Evolutionary conservation across 495 filamentous ascomycete species (phyloP).

Genomic region (Penicillium ochrochloron): DNA sequence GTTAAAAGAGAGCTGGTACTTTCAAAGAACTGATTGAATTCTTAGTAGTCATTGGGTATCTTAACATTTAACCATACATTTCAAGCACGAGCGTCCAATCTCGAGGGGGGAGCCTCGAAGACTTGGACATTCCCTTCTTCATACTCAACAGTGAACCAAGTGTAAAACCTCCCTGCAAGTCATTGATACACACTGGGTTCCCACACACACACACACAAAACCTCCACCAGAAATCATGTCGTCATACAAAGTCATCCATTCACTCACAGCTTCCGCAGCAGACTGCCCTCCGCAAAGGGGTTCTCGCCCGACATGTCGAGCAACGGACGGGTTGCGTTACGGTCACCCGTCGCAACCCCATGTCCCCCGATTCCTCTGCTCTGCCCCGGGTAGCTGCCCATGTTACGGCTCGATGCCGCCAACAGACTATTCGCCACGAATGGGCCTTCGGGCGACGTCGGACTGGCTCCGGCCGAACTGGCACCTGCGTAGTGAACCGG

Average conservation of each 20-base stretch:
- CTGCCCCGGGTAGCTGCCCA: constrained; percentile 16
- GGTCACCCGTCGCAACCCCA: constrained; percentile 58
- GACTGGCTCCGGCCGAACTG: constrained; percentile 24
- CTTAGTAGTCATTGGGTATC: constrained; percentile 19
- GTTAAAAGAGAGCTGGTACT: background rate
- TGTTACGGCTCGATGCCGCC: constrained; percentile 30
- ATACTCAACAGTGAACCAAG: background rate
- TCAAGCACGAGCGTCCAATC: constrained; percentile 1
- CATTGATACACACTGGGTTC: background rate
- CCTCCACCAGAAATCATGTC: constrained; percentile 3
- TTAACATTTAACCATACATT: constrained; percentile 13
- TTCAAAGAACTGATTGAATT: background rate
- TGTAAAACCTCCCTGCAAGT: background rate
- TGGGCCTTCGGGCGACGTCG: constrained; percentile 27
- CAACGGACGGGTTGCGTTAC: constrained; percentile 57
- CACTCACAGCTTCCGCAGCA: constrained; percentile 51
- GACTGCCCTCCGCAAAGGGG: constrained; percentile 59
- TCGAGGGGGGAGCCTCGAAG: background rate
- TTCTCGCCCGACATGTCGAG: constrained; percentile 56
- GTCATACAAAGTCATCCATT: background rate
- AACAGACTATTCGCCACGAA: constrained; percentile 48
- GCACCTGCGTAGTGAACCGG: constrained; percentile 22
- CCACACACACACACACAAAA: no score
- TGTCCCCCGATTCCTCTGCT: constrained; percentile 44
- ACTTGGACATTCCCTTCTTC: background rate